Evolutionary conservation across 495 filamentous ascomycete genomes (phyloP).

Genomic region (Penicillium bialowiezense): DNA sequence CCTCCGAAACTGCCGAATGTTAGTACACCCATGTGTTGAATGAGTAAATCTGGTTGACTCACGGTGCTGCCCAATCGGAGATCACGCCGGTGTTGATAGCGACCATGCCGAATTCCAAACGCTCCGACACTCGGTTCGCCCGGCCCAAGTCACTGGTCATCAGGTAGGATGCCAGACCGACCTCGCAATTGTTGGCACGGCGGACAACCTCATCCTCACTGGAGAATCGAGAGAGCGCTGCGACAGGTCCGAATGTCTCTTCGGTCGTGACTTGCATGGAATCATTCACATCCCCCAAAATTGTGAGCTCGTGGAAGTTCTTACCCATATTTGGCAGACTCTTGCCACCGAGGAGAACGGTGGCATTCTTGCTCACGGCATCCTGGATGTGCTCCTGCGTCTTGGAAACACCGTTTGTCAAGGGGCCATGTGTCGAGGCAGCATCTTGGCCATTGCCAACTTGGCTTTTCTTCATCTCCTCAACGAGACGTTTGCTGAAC

Average conservation of each 20-base stretch:
- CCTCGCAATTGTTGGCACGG: constrained; percentile 64
- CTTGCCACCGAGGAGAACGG: neutral
- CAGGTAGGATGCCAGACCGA: constrained; percentile 76
- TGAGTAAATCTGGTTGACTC: neutral
- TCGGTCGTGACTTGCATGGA: constrained; percentile 68
- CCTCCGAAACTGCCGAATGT: neutral
- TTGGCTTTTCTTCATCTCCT: constrained; percentile 42
- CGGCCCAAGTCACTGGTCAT: constrained; percentile 62
- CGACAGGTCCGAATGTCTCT: constrained; percentile 79
- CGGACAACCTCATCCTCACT: constrained; percentile 72
- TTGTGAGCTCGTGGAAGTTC: constrained; percentile 73
- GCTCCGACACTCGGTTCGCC: constrained; percentile 65
- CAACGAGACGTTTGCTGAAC: constrained; percentile 60
- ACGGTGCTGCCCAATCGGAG: neutral
- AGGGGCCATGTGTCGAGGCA: constrained; percentile 65
- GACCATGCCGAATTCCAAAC: constrained; percentile 53
- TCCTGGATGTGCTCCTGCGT: constrained; percentile 70
- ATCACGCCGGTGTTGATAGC: constrained; percentile 32
- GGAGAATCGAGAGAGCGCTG: constrained; percentile 67
- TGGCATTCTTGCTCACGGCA: constrained; percentile 30
- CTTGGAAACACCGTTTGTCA: constrained; percentile 71
- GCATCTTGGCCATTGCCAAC: constrained; percentile 66
- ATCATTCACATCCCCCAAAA: constrained; percentile 65
- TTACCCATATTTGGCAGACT: constrained; percentile 18
- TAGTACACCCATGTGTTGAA: neutral